Percentiles rank a stretch among this genome's conserved stretches.
Evolutionary conservation across 2,329 filamentous ascomycete species (phyloP).

Genomic region (Pleomassaria siparia): DNA sequence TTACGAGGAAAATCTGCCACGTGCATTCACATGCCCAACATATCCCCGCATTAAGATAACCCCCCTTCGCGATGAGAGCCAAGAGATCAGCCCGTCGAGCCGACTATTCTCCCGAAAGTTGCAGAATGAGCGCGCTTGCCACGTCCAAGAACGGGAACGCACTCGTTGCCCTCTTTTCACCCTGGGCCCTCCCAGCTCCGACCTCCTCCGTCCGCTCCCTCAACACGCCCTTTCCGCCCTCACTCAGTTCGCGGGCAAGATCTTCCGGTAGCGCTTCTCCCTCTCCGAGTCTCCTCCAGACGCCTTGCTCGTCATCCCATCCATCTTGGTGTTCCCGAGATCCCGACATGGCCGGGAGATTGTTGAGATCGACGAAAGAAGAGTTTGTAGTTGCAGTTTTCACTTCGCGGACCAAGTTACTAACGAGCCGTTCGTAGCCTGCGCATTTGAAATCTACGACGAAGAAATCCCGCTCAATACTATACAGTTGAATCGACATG

Average conservation of each 20-base stretch:
- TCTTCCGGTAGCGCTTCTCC: constrained; percentile 36
- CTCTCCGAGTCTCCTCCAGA: constrained; percentile 36
- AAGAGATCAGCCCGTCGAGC: neutral
- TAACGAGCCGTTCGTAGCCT: constrained; percentile 85
- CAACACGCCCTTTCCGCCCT: constrained; percentile 38
- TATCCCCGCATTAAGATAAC: no score
- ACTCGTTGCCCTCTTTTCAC: constrained; percentile 93
- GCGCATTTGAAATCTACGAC: constrained; percentile 99
- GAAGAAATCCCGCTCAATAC: constrained; percentile 85
- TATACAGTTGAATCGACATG: constrained; percentile 72
- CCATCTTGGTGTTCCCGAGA: constrained; percentile 28
- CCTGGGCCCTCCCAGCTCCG: constrained; percentile 56
- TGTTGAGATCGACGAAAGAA: constrained; percentile 20
- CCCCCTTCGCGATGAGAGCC: no score
- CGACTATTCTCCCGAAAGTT: constrained; percentile 57
- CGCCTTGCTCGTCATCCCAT: constrained; percentile 38
- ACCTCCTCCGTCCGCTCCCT: constrained; percentile 45
- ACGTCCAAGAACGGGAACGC: constrained; percentile 96
- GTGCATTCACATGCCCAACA: no score
- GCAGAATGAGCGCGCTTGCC: constrained; percentile 87
- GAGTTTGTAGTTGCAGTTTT: constrained; percentile 25
- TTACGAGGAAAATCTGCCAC: no score
- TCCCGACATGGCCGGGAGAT: constrained; percentile 11
- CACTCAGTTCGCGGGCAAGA: constrained; percentile 28
- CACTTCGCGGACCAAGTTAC: constrained; percentile 45